A percentile compares a stretch with the other conserved stretches of the same genome.
phyloP scores from a whole-genome alignment of 306 rosid species.

The Prinsepia uniflora region DNA sequence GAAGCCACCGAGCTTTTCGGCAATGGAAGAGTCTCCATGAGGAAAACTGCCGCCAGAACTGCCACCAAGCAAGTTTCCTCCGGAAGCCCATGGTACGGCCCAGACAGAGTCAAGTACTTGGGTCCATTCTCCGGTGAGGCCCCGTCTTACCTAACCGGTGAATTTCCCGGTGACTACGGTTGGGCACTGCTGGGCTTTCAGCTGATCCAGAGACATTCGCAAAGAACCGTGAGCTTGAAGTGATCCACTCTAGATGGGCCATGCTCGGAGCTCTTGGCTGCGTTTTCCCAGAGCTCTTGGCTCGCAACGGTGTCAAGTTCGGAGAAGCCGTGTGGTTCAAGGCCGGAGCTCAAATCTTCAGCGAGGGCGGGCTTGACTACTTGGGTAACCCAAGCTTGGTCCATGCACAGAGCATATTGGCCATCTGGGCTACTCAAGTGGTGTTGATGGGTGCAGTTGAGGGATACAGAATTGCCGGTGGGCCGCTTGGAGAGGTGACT shows the following conservation, averaged over 20 bases:
- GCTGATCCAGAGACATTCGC: slow-evolving; percentile 91
- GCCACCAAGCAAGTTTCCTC: slow-evolving; percentile 43
- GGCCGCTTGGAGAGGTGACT: slow-evolving; percentile 76
- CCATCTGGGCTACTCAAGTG: slow-evolving; percentile 82
- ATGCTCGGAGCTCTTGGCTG: slow-evolving; percentile 88
- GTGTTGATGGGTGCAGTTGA: slow-evolving; percentile 86
- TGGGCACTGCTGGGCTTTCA: slow-evolving; percentile 91
- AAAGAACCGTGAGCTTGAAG: slow-evolving; percentile 71
- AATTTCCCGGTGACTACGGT: slow-evolving; percentile 83
- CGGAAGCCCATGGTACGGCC: slow-evolving; percentile 84
- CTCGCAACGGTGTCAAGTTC: slow-evolving; percentile 83
- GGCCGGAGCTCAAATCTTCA: slow-evolving; percentile 87
- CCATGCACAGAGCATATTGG: slow-evolving; percentile 90
- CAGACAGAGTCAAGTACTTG: slow-evolving; percentile 90
- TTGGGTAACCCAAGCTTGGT: slow-evolving; percentile 89
- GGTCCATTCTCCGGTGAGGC: slow-evolving; percentile 89
- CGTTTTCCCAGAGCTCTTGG: slow-evolving; percentile 77
- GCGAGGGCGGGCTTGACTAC: slow-evolving; percentile 93
- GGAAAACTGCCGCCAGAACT: slow-evolving; percentile 42
- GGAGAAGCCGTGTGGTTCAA: slow-evolving; percentile 94
- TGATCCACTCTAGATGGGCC: slow-evolving; percentile 86
- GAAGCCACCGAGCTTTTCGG: slow-evolving; percentile 33
- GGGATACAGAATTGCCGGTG: slow-evolving; percentile 87
- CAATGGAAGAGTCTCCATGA: slow-evolving; percentile 47
- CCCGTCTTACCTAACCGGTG: slow-evolving; percentile 66